These are phyloP conservation scores for Buddleja alternifolia DNA, from an alignment of 257 asterid genomes.

Conservation along the genomic window DNA sequence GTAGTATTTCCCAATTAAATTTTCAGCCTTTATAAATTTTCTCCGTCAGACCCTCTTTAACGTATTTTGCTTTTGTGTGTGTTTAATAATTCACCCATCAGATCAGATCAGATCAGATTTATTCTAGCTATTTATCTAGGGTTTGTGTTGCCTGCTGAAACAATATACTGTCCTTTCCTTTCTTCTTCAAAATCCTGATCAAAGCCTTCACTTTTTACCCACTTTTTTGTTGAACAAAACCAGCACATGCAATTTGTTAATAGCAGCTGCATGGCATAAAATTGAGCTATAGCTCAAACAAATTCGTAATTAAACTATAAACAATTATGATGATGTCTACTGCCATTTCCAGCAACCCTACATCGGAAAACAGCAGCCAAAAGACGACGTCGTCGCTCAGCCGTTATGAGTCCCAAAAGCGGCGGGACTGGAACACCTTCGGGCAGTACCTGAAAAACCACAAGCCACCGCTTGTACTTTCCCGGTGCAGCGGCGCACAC, in stretches of 20 bases:
- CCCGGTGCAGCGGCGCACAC: constrained; percentile 72
- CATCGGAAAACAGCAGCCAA: constrained; percentile 34
- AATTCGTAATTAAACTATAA: too few species aligned
- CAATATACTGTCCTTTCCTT: too few species aligned
- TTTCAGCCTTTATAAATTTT: constrained; percentile 19
- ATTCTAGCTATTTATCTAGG: too few species aligned
- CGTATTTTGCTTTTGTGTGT: neutral
- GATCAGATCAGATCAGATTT: too few species aligned
- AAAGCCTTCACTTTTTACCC: constrained; percentile 11
- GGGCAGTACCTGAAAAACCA: constrained; percentile 63
- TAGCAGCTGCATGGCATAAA: neutral
- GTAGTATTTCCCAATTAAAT: neutral
- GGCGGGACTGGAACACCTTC: constrained; percentile 70
- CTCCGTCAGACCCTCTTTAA: neutral
- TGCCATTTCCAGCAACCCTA: constrained; percentile 22
- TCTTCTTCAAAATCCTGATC: too few species aligned
- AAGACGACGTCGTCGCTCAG: constrained; percentile 39
- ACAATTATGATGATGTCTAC: constrained; percentile 13
- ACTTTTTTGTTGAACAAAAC: too few species aligned
- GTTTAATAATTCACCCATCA: neutral
- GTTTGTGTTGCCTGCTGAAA: too few species aligned
- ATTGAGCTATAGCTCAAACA: neutral
- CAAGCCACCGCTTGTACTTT: constrained; percentile 59
- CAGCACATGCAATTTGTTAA: too few species aligned
- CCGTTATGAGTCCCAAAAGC: constrained; percentile 67